These are phyloP conservation scores for Alternaria dauci DNA, from an alignment of 2,329 filamentous ascomycete species.

Conservation along the genomic window DNA sequence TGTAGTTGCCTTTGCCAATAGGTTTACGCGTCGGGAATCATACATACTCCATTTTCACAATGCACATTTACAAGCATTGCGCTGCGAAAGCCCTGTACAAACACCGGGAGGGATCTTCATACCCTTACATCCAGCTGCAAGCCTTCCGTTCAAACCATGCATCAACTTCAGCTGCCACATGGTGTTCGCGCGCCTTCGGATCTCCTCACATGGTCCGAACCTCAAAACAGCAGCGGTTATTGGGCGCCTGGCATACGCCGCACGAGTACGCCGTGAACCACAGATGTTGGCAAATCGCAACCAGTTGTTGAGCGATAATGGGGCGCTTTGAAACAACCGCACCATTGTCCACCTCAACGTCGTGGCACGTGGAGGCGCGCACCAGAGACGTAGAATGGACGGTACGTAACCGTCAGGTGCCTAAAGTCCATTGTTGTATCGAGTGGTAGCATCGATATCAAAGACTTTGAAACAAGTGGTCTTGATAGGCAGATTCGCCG, in stretches of 20 bases:
- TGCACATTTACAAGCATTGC: not conserved
- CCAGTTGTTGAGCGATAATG: not conserved
- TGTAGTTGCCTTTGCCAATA: not conserved
- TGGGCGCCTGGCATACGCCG: not conserved
- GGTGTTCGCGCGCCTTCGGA: slow-evolving; percentile 10
- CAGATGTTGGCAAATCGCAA: not conserved
- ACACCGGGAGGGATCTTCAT: not conserved
- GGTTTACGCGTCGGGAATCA: not conserved
- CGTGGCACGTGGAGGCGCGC: not conserved
- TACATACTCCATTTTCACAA: not conserved
- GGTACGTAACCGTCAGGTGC: not conserved
- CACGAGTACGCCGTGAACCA: not conserved
- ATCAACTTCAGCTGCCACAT: not conserved
- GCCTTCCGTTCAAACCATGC: not conserved
- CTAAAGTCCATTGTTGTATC: not conserved
- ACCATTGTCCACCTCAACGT: not conserved
- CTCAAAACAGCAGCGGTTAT: not conserved
- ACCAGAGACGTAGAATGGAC: not conserved
- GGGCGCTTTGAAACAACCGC: slow-evolving; percentile 7
- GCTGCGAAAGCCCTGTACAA: not conserved
- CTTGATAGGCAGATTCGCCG: not conserved
- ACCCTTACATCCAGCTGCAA: not conserved
- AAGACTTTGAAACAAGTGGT: not conserved
- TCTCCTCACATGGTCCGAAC: slow-evolving; percentile 18
- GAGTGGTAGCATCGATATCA: not conserved